These are phyloP conservation scores for Microdochium nivale DNA, from an alignment of 2,329 filamentous ascomycete genomes.

Conservation along the genomic window DNA sequence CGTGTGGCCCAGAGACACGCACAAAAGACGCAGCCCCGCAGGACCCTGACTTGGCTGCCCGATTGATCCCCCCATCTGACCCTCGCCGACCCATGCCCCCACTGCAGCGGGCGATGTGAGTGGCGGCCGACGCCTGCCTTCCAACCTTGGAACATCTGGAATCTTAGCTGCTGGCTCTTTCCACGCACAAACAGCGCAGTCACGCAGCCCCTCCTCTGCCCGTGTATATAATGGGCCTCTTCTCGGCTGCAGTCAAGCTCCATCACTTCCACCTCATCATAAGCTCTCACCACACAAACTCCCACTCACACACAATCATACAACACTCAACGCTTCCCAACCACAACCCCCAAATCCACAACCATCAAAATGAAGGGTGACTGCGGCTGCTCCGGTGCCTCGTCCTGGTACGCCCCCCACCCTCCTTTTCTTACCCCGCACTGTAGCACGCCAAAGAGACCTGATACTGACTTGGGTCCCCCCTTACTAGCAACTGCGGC, in stretches of 20 bases:
- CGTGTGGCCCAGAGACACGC: not conserved
- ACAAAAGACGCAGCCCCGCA: not conserved
- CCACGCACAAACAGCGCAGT: not conserved
- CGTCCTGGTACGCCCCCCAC: constrained; percentile 4
- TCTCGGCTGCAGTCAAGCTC: not conserved
- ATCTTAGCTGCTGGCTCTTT: not conserved
- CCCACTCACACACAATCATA: not conserved
- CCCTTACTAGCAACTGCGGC: constrained; percentile 8
- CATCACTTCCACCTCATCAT: not conserved
- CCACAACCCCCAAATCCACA: constrained; percentile 2
- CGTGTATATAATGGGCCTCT: not conserved
- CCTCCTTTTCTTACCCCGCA: too few species aligned
- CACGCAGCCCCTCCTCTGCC: not conserved
- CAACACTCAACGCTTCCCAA: constrained; percentile 1
- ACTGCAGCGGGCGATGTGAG: not conserved
- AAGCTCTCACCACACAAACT: not conserved
- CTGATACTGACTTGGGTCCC: too few species aligned
- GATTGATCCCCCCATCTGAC: not conserved
- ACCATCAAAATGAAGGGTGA: constrained; percentile 14
- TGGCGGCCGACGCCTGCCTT: not conserved
- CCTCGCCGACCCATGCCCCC: not conserved
- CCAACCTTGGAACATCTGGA: not conserved
- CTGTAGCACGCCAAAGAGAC: too few species aligned
- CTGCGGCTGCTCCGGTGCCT: constrained; percentile 13
- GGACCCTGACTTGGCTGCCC: not conserved